phyloP scores from a whole-genome alignment of 106 monocot species.

The Dendrobium huoshanense region DNA sequence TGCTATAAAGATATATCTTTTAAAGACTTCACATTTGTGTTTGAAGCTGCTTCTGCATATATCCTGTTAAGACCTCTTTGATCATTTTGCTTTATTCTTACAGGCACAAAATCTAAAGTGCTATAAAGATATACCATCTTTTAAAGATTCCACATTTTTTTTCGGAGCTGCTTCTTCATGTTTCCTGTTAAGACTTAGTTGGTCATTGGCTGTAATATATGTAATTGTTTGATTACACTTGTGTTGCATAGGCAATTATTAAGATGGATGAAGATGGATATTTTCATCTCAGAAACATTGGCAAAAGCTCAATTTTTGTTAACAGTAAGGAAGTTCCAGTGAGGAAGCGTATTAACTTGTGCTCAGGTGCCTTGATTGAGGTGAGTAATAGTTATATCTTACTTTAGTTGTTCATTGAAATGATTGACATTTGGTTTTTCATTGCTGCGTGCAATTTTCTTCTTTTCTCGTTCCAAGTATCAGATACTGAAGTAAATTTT shows the following conservation, averaged over 20 bases:
- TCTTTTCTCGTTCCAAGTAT: not conserved
- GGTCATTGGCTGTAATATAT: not conserved
- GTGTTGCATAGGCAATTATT: conserved; percentile 55
- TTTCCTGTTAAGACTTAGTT: not conserved
- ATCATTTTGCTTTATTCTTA: not conserved
- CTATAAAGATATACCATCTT: too few species aligned
- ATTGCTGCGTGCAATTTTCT: not conserved
- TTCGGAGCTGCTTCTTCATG: not conserved
- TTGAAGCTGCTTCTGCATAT: not conserved
- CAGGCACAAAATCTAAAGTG: not conserved
- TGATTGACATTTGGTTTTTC: not conserved
- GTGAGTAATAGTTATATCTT: conserved; percentile 21
- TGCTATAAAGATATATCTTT: too few species aligned
- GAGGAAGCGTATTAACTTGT: conserved; percentile 44
- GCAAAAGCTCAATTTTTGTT: conserved; percentile 63
- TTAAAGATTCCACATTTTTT: not conserved
- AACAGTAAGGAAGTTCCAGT: conserved; percentile 64
- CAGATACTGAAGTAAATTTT: too few species aligned
- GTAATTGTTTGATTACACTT: not conserved
- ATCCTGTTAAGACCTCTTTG: not conserved
- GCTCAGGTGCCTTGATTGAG: conserved; percentile 60
- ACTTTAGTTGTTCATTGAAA: not conserved
- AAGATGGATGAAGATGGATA: conserved; percentile 72
- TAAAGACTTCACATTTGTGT: not conserved
- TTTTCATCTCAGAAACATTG: conserved; percentile 64